Conservation (phyloP, 78 protist species). For the slime mould (Dictyostelium discoideum) region dicty_2.7 NC_007090.3:2354501-2355000, state of each 20-base stretch:
- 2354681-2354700: conserved; percentile 40
- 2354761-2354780: background rate
- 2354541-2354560: background rate
- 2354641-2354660: background rate
- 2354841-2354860: background rate
- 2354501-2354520: background rate
- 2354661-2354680: conserved; percentile 65
- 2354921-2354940: background rate
- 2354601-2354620: conserved; percentile 56
- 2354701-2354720: conserved; percentile 33
- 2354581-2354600: conserved; percentile 69
- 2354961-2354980: background rate
- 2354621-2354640: background rate
- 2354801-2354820: conserved; percentile 2
- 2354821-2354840: conserved; percentile 26
- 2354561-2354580: background rate
- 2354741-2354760: background rate
- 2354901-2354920: conserved; percentile 13
- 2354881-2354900: conserved; percentile 43
- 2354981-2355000: conserved; percentile 35
- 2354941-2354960: background rate
- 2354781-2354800: background rate
- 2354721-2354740: background rate
- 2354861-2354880: conserved; percentile 40
- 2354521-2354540: background rate